Evolutionary conservation across 2,329 filamentous ascomycete genomes (phyloP).

Genomic region (Fusarium sp.): DNA sequence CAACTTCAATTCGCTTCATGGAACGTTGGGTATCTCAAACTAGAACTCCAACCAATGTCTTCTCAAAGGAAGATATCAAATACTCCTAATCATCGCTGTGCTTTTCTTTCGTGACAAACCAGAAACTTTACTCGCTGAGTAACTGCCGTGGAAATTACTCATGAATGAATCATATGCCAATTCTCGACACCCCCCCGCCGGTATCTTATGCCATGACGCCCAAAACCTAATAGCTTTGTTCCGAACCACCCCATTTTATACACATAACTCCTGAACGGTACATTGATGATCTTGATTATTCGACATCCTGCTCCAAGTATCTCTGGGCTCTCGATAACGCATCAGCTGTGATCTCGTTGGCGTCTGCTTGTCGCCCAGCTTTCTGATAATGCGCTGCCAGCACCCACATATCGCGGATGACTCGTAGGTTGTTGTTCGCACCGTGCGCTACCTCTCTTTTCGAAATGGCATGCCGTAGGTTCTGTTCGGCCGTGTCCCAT

Average conservation of each 20-base stretch:
- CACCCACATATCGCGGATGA: slow-evolving; percentile 53
- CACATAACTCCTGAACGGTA: neutral
- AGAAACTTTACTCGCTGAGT: neutral
- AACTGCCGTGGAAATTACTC: neutral
- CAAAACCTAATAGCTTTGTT: slow-evolving; percentile 1
- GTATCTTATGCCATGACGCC: slow-evolving; percentile 1
- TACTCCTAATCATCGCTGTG: slow-evolving; percentile 13
- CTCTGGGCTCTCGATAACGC: slow-evolving; percentile 47
- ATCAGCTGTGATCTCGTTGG: slow-evolving; percentile 44
- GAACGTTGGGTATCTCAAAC: slow-evolving; percentile 30
- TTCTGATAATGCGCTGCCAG: slow-evolving; percentile 48
- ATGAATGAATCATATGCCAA: neutral
- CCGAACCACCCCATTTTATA: neutral
- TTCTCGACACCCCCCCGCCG: neutral
- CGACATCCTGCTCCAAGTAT: slow-evolving; percentile 41
- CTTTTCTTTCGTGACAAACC: neutral
- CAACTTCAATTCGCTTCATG: slow-evolving; percentile 13
- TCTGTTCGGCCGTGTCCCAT: slow-evolving; percentile 47
- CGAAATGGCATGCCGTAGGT: slow-evolving; percentile 46
- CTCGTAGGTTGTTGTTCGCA: slow-evolving; percentile 47
- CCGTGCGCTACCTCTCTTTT: slow-evolving; percentile 51
- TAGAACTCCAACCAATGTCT: slow-evolving; percentile 25
- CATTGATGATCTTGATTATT: slow-evolving; percentile 15
- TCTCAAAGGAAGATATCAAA: slow-evolving; percentile 9
- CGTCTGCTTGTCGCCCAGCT: slow-evolving; percentile 43